Conservation (phyloP, 2,329 filamentous ascomycete species). For the Aschersonia sp. region DNA sequence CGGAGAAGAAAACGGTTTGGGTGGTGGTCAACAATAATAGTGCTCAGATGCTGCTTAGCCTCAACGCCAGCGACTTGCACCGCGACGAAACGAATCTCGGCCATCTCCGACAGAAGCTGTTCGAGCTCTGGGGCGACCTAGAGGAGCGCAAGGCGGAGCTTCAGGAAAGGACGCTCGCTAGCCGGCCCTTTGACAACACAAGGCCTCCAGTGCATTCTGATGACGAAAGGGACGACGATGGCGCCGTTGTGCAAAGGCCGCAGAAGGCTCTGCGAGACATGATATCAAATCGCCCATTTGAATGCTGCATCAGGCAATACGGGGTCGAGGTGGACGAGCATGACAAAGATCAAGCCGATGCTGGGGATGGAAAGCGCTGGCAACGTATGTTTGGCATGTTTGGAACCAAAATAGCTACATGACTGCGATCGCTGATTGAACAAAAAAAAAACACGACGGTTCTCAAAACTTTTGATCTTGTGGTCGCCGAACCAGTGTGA, state of each 20-base stretch:
- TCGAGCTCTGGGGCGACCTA: constrained; percentile 72
- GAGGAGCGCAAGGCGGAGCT: constrained; percentile 46
- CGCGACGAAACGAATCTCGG: constrained; percentile 31
- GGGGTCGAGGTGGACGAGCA: constrained; percentile 34
- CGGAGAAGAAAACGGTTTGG: constrained; percentile 38
- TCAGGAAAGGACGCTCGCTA: constrained; percentile 2
- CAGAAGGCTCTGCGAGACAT: constrained; percentile 1
- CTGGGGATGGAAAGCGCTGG: constrained; percentile 36
- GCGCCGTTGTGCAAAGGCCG: neutral
- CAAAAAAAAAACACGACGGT: neutral
- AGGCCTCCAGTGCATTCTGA: constrained; percentile 6
- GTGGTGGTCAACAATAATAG: constrained; percentile 48
- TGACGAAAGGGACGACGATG: constrained; percentile 1
- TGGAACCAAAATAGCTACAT: constrained; percentile 38
- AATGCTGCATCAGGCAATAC: constrained; percentile 59
- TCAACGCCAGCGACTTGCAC: constrained; percentile 41
- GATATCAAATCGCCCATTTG: constrained; percentile 44
- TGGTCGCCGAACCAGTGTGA: too few relatives aligned
- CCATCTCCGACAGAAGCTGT: constrained; percentile 53
- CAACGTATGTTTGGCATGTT: constrained; percentile 49
- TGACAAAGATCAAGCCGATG: constrained; percentile 27
- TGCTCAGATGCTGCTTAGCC: constrained; percentile 30
- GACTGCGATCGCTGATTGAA: neutral
- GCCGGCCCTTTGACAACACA: neutral
- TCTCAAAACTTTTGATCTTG: too few relatives aligned